Evolutionary conservation across 768 basidiomycete genomes (phyloP), one percentile per base, ranked within the genome.

Genomic region (Xerocomus spinulosus): DNA sequence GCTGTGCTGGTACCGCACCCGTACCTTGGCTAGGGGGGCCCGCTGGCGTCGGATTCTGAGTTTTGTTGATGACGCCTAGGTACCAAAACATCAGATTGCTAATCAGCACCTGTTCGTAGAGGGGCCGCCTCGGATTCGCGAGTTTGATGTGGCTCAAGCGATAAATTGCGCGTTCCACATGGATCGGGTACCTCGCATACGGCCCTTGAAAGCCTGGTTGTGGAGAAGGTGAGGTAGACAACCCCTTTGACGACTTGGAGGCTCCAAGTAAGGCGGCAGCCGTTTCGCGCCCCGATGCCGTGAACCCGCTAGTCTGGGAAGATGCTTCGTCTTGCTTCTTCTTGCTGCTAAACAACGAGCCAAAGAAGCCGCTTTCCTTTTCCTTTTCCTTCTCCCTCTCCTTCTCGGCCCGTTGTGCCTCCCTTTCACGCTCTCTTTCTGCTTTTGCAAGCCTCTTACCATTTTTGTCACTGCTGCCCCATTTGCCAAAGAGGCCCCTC

Each of bases 21-120:
- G 61, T 26, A 20, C 37, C 58, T 63, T 69, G 68, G 29, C 69
- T 54, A 32, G 75, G 56, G 7, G 66, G 36, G 5, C 68, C 58
- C 4, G 73, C 70, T 30, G 65, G 40, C 12, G 71, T 63, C 13
- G 75, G 71, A 44, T 61, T 78, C 59, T 84, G 85, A 17, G 90
- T 80, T 69, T 95, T 93, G 69, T 97, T 96, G 70, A 97, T 98
- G 56, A 97, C 85, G 12, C 94, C 92, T 30, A 99, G 78, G 65
- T 98, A 99, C 96, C 96, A 99, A 76, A 99, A 98, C 92, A 95
- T 96, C 59, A 92, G 72, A 63, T 92, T 92, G 62, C 87, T 90
- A 67, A 90, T 92, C 48, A 91, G 72, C 45, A 88, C 96, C 68
- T 99, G 96, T 72, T 99, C 96, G 61, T 96, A 98, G 15, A 99